phyloP scores from a whole-genome alignment of 73 alveolate genomes.

The Paramecium sonneborni region DNA sequence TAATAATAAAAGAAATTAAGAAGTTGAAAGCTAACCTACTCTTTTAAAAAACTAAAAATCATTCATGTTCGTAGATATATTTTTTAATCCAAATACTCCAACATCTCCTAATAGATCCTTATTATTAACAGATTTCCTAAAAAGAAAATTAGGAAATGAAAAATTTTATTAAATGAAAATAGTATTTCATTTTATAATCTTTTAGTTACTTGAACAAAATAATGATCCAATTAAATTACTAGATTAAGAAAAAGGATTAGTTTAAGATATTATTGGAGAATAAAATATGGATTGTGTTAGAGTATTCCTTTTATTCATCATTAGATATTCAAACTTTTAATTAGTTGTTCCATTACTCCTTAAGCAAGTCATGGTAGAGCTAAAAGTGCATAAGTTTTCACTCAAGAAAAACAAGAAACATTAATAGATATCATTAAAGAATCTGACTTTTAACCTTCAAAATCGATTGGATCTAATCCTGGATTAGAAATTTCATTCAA shows the following conservation, averaged over 20 bases:
- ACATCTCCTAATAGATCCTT: conserved; percentile 45
- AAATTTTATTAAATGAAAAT: conserved; percentile 43
- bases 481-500: conserved; percentile 55
- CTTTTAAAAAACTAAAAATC: not conserved
- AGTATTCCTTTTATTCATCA: not conserved
- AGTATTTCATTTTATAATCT: not conserved
- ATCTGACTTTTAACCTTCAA: not conserved
- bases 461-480: conserved; percentile 18
- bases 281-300: conserved; percentile 51
- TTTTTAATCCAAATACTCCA: conserved; percentile 51
- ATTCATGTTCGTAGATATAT: not conserved
- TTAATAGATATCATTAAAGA: conserved; percentile 40
- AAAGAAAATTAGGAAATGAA: conserved; percentile 42
- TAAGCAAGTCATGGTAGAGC: conserved; percentile 51
- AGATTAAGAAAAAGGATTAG: not conserved
- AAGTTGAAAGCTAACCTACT: conserved; percentile 35
- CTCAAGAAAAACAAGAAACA: not conserved
- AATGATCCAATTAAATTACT: conserved; percentile 27
- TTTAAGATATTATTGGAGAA: conserved; percentile 24
- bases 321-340: conserved; percentile 11
- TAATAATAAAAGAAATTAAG: conserved; percentile 14
- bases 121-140: conserved; percentile 36
- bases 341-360: conserved; percentile 44
- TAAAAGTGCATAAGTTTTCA: conserved; percentile 39
- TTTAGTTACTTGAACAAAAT: not conserved